Evolutionary conservation across 1,284 basidiomycete genomes (phyloP).

Genomic region (Wallemia mellicola): DNA sequence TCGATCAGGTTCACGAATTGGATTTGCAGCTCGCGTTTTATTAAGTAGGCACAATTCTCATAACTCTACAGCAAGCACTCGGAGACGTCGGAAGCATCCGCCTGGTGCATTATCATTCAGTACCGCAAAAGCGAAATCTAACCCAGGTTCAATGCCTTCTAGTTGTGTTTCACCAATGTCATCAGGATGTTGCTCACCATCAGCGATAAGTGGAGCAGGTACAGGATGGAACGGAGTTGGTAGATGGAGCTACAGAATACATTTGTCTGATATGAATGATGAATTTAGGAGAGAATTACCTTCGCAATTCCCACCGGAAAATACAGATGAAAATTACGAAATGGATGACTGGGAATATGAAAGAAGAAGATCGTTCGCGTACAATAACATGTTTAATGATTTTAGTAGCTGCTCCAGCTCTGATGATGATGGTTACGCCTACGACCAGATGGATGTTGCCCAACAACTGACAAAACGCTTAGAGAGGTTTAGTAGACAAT

Average conservation of each 20-base stretch:
- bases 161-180: not conserved
- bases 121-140: not conserved
- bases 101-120: not conserved
- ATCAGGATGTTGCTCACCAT: not conserved
- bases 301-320: not conserved
- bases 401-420: not conserved
- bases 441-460: not conserved
- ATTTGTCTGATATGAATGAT: not conserved
- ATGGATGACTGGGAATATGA: not conserved
- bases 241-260: not conserved
- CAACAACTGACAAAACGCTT: not conserved
- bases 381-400: not conserved
- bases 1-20: not conserved
- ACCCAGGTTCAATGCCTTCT: not conserved
- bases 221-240: not conserved
- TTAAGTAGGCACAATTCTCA: not conserved
- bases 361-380: not conserved
- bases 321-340: not conserved
- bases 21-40: not conserved
- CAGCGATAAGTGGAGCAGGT: not conserved
- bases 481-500: not conserved
- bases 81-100: not conserved
- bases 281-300: not conserved
- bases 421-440: not conserved
- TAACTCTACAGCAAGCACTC: not conserved